Base-by-base conservation (phyloP, 2,329 filamentous ascomycete species). In the Nothophaeocryptopus gaeumannii region DNA sequence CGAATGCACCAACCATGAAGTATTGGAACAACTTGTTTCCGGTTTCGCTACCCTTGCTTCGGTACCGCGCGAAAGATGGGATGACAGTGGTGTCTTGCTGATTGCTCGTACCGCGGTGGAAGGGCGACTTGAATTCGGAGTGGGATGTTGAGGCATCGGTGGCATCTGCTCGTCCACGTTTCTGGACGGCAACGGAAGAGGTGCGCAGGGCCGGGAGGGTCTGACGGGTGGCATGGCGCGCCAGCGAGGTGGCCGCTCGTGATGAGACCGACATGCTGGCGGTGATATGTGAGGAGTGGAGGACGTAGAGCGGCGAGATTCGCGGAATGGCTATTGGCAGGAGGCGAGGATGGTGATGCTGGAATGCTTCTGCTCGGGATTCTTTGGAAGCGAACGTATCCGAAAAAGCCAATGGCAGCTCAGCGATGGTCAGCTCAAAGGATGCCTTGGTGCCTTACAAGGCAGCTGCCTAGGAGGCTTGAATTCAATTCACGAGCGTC, bases 1-100 rank as follows among this genome's bases (percentile, higher is more conserved):
- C 93, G 81, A 99, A 86, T 49, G 89, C 85, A 66, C 93, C 93
- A 61, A 96, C 93, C 89, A 97, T 96, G 77, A 99, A 97, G 82
- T 99, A 99, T 67, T 85, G 84, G 74, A 96, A 93, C 63, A 95
- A 78, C 78, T 91, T 86, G 77, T 95, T 96, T 67, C 79, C 78
- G 62, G 77, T 80, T 72, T 85, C 78, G 63, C 76, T 75, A 60
- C 77, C 76, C 70, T 83, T 84, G 74, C 82, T 85, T 75, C 84
- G 78, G 79, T 99, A 99, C 72, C 90, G 86, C 72, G 82, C 82
- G 75, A 95, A 97, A 76, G 88, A 84, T 63, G 93, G 93, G 68
- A 97, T 86, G 73, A 87, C 83, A 72, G 79, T 84, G 63, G 79
- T 81, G 44, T 77, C 67, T 59, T 70, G 70, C 57, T 63, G 57